Evolutionary conservation across 1,284 basidiomycete species (phyloP), one percentile per base, ranked within the genome.

Genomic region (Cutaneotrichosporon mucoides): DNA sequence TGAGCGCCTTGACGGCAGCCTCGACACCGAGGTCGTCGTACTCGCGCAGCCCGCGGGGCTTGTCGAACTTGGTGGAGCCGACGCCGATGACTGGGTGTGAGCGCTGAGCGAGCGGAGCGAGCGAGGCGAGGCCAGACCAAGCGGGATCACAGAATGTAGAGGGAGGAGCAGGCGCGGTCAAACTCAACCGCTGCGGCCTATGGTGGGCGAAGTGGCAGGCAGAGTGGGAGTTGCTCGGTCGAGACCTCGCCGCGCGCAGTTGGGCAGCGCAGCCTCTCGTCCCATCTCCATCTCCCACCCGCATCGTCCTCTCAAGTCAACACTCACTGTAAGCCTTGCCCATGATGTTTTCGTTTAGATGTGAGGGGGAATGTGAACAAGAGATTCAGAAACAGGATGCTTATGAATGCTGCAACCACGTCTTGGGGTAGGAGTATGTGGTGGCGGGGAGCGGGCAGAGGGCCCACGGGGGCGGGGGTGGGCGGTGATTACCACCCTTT

Each of bases 21-120:
- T 64, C 62, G 57, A 64, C 48, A 43, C 59, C 62, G 53, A 61
- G 59, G 41, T 56, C 57, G 59, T 58, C 56, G 45, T 64, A 64
- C 51, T 64, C 62, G 57, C 62, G 62, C 47, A 46, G 47, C 16
- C 57, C 57, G 55, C 62, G 62, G 40, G 62, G 62, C 62, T 64
- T 64, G 59, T 64, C 62, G 35, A 64, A 64, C 62, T 64, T 64
- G 54, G 62, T 64, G 51, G 62, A 64, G 54, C 62, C 62, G 52
- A 64, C 62, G 53, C 62, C 62, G 53, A 64, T 51, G 33, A 64
- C 62, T 62, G 56, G 24, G 41, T 2, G 54, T 53, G 11, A 54
- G 51, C 38, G 24, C 4, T 3, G 24, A 24, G 24, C 24, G 24
- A 24, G 45, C 6, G 15, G 33, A 36, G 4, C 34, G 13, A 10